These are phyloP conservation scores for Aureobasidium melanogenum DNA, from an alignment of 2,329 filamentous ascomycete species.

Conservation along the genomic window DNA sequence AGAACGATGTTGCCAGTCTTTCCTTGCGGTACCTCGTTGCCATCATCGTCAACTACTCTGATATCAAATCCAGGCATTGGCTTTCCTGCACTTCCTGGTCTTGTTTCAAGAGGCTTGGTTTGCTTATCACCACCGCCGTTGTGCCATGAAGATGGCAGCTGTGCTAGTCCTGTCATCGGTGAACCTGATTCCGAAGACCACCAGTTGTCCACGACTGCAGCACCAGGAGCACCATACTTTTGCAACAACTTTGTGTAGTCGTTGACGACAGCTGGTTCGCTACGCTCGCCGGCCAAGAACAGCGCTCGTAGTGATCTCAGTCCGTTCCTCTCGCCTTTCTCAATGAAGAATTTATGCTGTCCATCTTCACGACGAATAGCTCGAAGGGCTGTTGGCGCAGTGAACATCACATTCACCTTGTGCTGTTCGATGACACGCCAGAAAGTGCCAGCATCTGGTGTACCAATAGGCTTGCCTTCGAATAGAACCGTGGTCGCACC, in stretches of 20 bases:
- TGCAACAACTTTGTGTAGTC: constrained; percentile 69
- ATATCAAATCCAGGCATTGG: constrained; percentile 89
- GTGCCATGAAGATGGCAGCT: constrained; percentile 41
- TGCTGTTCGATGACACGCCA: constrained; percentile 83
- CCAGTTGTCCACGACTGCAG: constrained; percentile 62
- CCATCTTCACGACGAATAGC: constrained; percentile 84
- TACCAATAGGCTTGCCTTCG: constrained; percentile 90
- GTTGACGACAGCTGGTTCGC: constrained; percentile 74
- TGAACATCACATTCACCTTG: constrained; percentile 75
- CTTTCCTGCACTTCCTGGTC: constrained; percentile 81
- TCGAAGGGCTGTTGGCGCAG: constrained; percentile 76
- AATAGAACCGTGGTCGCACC: constrained; percentile 82
- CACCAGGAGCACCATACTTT: constrained; percentile 54
- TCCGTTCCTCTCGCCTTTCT: constrained; percentile 58
- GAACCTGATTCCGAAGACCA: constrained; percentile 65
- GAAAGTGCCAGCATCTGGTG: constrained; percentile 77
- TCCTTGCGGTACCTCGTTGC: constrained; percentile 59
- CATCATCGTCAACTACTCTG: constrained; percentile 70
- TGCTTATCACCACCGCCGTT: constrained; percentile 50
- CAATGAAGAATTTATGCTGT: constrained; percentile 55
- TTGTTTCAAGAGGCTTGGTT: constrained; percentile 53
- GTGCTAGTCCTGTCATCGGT: constrained; percentile 57
- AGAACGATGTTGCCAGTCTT: constrained; percentile 90
- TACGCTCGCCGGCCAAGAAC: constrained; percentile 83
- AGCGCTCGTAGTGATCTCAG: constrained; percentile 63